A percentile compares a stretch with the other conserved stretches of the same genome.
Evolutionary conservation across 345 rosid species (phyloP).

Genomic region (Xanthoceras sorbifolium): DNA sequence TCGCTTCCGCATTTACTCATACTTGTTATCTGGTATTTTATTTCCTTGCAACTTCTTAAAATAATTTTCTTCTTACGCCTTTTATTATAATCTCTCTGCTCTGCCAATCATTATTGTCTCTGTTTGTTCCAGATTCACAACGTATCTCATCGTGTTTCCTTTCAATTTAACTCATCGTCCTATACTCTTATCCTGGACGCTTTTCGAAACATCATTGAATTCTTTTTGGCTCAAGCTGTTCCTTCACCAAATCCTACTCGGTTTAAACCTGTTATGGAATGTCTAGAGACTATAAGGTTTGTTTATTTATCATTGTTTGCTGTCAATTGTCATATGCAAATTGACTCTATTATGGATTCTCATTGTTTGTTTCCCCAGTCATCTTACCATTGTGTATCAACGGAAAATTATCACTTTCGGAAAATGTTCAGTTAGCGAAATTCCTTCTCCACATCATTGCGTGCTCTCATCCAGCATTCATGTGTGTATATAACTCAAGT

Average conservation of each 20-base stretch:
- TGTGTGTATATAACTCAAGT: constrained; percentile 35
- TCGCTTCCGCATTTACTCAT: constrained; percentile 36
- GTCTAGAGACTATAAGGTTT: constrained; percentile 75
- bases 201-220: constrained; percentile 47
- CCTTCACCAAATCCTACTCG: constrained; percentile 37
- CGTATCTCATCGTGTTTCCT: constrained; percentile 50
- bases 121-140: constrained; percentile 52
- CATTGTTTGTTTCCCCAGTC: constrained; percentile 38
- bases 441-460: constrained; percentile 59
- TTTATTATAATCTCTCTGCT: not conserved
- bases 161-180: constrained; percentile 55
- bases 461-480: constrained; percentile 43
- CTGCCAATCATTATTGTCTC: not conserved
- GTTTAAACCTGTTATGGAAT: constrained; percentile 52
- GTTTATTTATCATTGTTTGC: not conserved
- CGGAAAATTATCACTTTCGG: constrained; percentile 42
- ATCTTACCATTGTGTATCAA: constrained; percentile 40
- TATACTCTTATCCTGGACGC: constrained; percentile 59
- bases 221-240: constrained; percentile 42
- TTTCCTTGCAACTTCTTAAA: constrained; percentile 11
- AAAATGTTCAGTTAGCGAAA: constrained; percentile 55
- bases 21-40: constrained; percentile 60
- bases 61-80: not conserved
- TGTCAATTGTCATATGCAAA: not conserved
- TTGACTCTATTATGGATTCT: not conserved